Evolutionary conservation across 140 eudicot genomes (phyloP).

Genomic region (Erigeron philadelphicus): DNA sequence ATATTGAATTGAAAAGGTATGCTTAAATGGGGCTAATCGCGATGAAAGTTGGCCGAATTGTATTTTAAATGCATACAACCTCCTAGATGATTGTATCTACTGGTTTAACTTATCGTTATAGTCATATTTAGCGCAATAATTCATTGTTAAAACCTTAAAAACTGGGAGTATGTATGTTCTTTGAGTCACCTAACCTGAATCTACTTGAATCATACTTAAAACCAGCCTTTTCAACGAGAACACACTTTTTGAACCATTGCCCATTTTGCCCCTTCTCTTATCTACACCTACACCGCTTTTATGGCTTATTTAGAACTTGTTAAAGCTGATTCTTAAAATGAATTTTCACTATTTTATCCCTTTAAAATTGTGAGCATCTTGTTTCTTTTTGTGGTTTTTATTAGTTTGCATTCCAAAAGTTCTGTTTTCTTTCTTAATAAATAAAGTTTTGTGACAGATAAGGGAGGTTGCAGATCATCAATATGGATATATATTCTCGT

Average conservation of each 20-base stretch:
- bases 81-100: background rate
- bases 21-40: too few relatives aligned
- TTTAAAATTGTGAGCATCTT: background rate
- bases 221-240: background rate
- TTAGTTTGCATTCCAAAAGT: background rate
- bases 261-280: background rate
- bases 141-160: background rate
- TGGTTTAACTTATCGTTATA: background rate
- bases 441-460: slow-evolving; percentile 22
- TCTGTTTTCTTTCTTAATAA: background rate
- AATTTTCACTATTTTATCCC: too few relatives aligned
- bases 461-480: background rate
- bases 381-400: background rate
- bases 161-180: background rate
- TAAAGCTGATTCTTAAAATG: too few relatives aligned
- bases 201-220: background rate
- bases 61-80: background rate
- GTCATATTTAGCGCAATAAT: background rate
- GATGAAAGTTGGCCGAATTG: background rate
- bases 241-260: background rate
- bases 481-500: slow-evolving; percentile 52
- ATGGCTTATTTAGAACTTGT: background rate
- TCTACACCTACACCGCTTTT: background rate
- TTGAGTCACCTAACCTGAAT: background rate
- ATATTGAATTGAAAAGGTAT: too few relatives aligned